Evolutionary conservation across 768 basidiomycete species (phyloP).

Genomic region (Filobasidium floriforme): DNA sequence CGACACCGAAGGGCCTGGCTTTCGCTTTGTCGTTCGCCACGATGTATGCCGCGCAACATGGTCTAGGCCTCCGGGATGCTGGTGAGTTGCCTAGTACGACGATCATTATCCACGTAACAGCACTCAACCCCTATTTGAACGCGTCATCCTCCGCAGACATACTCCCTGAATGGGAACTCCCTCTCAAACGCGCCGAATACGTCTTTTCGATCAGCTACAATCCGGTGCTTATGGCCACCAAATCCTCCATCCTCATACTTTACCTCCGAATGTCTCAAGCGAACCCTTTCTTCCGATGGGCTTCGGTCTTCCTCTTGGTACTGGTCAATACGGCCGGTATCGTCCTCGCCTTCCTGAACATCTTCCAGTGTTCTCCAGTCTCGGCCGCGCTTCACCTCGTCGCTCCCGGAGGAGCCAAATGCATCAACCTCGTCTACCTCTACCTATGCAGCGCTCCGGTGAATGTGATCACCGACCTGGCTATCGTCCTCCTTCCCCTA

Average conservation of each 20-base stretch:
- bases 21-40: conserved; percentile 25
- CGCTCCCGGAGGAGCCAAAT: conserved; percentile 18
- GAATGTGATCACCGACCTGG: conserved; percentile 42
- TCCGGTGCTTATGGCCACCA: conserved; percentile 41
- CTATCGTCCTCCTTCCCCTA: conserved; percentile 39
- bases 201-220: conserved; percentile 40
- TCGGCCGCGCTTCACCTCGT: conserved; percentile 28
- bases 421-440: conserved; percentile 38
- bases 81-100: not conserved
- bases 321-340: conserved; percentile 37
- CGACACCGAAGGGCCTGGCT: conserved; percentile 8
- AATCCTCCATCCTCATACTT: conserved; percentile 39
- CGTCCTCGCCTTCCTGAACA: conserved; percentile 39
- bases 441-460: conserved; percentile 41
- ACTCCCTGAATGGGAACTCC: conserved; percentile 15
- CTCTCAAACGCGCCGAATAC: conserved; percentile 28
- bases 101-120: not conserved
- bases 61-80: conserved; percentile 27
- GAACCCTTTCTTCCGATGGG: conserved; percentile 34
- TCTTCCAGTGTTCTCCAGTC: conserved; percentile 41
- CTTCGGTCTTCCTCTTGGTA: conserved; percentile 29
- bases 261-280: conserved; percentile 36
- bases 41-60: conserved; percentile 28
- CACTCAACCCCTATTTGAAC: not conserved
- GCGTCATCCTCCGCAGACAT: conserved; percentile 1